These are phyloP conservation scores for Cyclotella sp. DNA, from an alignment of 108 stramenopile genomes.

Conservation along the genomic window DNA sequence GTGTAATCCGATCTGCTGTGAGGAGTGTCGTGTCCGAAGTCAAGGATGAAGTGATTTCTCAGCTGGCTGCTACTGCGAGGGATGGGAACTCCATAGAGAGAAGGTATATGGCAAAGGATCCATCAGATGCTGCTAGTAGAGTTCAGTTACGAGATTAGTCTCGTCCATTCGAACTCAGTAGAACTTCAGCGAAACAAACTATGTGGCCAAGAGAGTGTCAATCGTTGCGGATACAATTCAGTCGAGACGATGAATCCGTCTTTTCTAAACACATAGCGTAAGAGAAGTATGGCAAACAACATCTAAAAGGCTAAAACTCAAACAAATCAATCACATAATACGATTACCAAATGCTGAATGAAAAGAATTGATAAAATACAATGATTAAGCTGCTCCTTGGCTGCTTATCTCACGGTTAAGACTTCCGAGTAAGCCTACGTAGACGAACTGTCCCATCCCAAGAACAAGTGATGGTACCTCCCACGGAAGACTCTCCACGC, in stretches of 20 bases:
- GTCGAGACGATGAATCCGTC: too few species aligned
- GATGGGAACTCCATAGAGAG: slow-evolving; percentile 41
- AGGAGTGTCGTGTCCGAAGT: slow-evolving; percentile 57
- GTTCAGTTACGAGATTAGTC: slow-evolving; percentile 15
- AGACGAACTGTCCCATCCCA: slow-evolving; percentile 89
- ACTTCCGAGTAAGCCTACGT: slow-evolving; percentile 41
- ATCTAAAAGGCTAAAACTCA: too few species aligned
- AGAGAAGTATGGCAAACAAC: too few species aligned
- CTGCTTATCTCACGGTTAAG: neutral
- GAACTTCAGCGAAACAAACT: slow-evolving; percentile 4
- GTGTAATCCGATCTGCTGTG: slow-evolving; percentile 42
- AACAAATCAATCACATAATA: too few species aligned
- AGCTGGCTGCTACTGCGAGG: slow-evolving; percentile 32
- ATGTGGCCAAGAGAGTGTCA: neutral
- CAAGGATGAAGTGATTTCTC: slow-evolving; percentile 52
- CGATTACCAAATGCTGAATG: too few species aligned
- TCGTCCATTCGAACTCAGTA: neutral
- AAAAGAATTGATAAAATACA: neutral
- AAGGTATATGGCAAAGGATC: slow-evolving; percentile 67
- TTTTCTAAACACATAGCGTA: too few species aligned
- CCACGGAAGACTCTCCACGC: slow-evolving; percentile 28
- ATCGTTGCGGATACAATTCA: too few species aligned
- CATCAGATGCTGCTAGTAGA: slow-evolving; percentile 32
- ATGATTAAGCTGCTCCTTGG: neutral
- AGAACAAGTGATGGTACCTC: slow-evolving; percentile 72